Base-by-base conservation (phyloP, 2,329 filamentous ascomycete genomes). In the Calonectria fujianensis region DNA sequence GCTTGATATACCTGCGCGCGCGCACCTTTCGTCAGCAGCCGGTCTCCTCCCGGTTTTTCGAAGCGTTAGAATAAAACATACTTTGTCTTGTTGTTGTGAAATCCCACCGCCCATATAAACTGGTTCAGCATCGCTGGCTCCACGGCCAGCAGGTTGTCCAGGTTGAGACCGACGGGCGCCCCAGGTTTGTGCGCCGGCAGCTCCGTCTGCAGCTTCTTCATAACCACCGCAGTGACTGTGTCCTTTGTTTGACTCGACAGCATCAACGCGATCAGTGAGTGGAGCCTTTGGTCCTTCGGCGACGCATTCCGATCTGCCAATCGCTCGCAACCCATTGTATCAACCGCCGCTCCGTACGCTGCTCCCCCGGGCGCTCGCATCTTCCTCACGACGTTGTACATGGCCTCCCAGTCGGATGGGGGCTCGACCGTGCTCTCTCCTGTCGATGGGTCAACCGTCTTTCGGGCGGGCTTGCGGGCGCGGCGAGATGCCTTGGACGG, bases 321-420 rank as follows among this genome's bases (percentile, higher is more conserved):
- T 10, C 91, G 91, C 85, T 96, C 96, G 85, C 97, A 99, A 14
- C 97, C 97, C 96, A 98, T 98, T 0, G 96, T 98, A 84, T 99
- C 97, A 14, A 99, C 97, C 0, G 96, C 94, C 0, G 97, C 97
- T 90, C 94, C 85, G 87, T 90, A 83, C 83, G 94, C 86, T 86
- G 85, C 82, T 9, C 89, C 89, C 4, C 89, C 89, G 0, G 86
- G 83, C 6, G 85, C 84, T 2, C 92, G 93, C 96, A 98, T 98
- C 81, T 91, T 90, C 81, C 93, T 93, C 57, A 97, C 94, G 0
- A 91, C 86, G 41, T 89, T 86, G 85, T 98, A 99, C 72, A 98
- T 92, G 72, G 93, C 90, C 76, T 95, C 92, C 97, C 97, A 98
- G 83, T 96, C 92, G 0, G 92, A 89, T 0, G 96, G 96, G 1